These are phyloP conservation scores for Lagerstroemia fauriei DNA, from an alignment of 441 rosid genomes.

Conservation along the genomic window DNA sequence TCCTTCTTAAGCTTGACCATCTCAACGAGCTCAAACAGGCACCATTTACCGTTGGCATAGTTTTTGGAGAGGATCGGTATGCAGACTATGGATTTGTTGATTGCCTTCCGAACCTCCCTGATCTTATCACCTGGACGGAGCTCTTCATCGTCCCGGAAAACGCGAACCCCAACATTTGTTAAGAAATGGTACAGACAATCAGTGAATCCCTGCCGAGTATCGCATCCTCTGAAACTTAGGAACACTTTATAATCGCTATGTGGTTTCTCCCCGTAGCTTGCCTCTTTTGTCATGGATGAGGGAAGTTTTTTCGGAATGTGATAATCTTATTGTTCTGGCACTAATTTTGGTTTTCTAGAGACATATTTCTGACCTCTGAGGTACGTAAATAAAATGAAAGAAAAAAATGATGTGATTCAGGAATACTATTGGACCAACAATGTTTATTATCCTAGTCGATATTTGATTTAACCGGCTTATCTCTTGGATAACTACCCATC, in stretches of 20 bases:
- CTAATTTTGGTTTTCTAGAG: neutral
- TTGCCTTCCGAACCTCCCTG: neutral
- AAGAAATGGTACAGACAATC: neutral
- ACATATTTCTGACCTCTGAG: neutral
- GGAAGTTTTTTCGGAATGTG: too few species aligned
- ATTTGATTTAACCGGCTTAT: too few species aligned
- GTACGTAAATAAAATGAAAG: neutral
- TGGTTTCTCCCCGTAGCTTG: too few species aligned
- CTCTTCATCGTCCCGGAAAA: neutral
- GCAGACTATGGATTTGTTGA: neutral
- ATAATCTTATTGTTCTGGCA: neutral
- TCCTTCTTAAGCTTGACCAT: neutral
- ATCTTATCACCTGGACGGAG: neutral
- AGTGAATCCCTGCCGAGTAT: neutral
- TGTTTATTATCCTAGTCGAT: too few species aligned
- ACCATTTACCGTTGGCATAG: neutral
- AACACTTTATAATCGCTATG: neutral
- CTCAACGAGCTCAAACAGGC: neutral
- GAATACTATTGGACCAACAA: neutral
- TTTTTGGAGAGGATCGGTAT: neutral
- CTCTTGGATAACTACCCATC: too few species aligned
- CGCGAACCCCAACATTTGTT: neutral
- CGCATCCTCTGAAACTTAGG: neutral
- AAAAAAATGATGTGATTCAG: neutral
- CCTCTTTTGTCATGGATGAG: too few species aligned